A percentile compares a stretch with the other conserved stretches of the same genome.
Evolutionary conservation across 1,139 yeast species (phyloP).

Genomic region (Lodderomyces jiufengensis): DNA sequence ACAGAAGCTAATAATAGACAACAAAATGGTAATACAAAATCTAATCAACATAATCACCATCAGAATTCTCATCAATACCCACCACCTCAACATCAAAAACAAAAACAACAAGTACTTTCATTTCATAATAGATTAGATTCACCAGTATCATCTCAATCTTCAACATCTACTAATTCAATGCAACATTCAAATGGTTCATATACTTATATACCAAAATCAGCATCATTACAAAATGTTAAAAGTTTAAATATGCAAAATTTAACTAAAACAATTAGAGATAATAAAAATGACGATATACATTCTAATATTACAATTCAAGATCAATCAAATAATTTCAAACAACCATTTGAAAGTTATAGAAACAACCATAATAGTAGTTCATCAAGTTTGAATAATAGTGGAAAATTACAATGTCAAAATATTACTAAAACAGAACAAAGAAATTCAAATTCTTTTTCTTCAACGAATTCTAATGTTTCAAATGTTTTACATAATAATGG

Average conservation of each 20-base stretch:
- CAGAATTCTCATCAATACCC: not conserved
- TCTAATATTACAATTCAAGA: conserved; percentile 23
- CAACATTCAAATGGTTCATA: conserved; percentile 10
- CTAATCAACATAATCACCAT: conserved; percentile 1
- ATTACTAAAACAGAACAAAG: conserved; percentile 10
- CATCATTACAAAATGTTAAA: conserved; percentile 22
- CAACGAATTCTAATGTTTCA: conserved; percentile 10
- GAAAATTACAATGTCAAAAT: conserved; percentile 11
- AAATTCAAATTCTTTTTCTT: conserved; percentile 11
- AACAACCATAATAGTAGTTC: conserved; percentile 9
- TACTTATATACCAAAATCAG: conserved; percentile 15
- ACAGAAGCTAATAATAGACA: conserved; percentile 5
- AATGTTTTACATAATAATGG: conserved; percentile 4
- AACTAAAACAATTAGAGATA: conserved; percentile 28
- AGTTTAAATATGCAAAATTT: conserved; percentile 20
- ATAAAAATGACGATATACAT: conserved; percentile 27
- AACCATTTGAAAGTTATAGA: conserved; percentile 8
- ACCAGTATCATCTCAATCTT: conserved; percentile 1
- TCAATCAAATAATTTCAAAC: conserved; percentile 5
- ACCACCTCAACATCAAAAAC: not conserved
- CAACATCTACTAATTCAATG: conserved; percentile 1
- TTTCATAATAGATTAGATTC: not conserved
- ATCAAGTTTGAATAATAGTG: conserved; percentile 7
- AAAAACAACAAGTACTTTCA: not conserved
- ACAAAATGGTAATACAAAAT: not conserved